phyloP scores from a whole-genome alignment of 192 early-diverging fungal species.

The Coemansia sp. region DNA sequence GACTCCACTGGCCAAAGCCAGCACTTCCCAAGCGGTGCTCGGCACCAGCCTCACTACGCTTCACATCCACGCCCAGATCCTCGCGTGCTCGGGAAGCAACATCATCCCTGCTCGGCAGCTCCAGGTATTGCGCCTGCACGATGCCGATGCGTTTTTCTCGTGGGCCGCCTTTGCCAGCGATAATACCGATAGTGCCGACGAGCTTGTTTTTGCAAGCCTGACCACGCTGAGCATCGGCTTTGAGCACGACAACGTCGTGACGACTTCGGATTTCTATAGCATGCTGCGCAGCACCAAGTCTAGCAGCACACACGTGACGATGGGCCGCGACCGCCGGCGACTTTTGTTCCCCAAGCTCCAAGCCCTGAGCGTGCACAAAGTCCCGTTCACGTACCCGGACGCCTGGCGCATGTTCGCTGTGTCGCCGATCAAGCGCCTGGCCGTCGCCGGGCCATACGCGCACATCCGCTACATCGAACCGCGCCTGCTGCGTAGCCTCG shows the following conservation, averaged over 20 bases:
- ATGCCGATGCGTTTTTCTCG: conserved; percentile 32
- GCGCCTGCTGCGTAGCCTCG: conserved; percentile 5
- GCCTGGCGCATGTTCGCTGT: conserved; percentile 44
- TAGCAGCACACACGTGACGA: conserved; percentile 18
- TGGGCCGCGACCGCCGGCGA: conserved; percentile 23
- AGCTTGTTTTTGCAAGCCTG: conserved; percentile 13
- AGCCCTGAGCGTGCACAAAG: conserved; percentile 10
- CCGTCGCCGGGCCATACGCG: conserved; percentile 28
- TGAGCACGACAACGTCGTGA: conserved; percentile 34
- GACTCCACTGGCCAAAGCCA: not conserved
- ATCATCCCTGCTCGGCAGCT: not conserved
- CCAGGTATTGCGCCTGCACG: conserved; percentile 6
- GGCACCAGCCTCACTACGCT: conserved; percentile 12
- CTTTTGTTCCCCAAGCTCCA: conserved; percentile 15
- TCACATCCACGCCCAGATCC: conserved; percentile 18
- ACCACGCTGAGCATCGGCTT: conserved; percentile 28
- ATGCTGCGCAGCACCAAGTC: not conserved
- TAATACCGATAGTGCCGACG: not conserved
- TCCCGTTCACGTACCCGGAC: conserved; percentile 32
- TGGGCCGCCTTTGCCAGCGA: conserved; percentile 27
- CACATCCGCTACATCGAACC: conserved; percentile 27
- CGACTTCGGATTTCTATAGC: conserved; percentile 17
- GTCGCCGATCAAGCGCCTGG: conserved; percentile 17
- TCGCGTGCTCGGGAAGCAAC: conserved; percentile 7
- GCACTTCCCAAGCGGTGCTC: not conserved